Conservation (phyloP, 164 flowering plant species). For the Cinnamomum chago region DNA sequence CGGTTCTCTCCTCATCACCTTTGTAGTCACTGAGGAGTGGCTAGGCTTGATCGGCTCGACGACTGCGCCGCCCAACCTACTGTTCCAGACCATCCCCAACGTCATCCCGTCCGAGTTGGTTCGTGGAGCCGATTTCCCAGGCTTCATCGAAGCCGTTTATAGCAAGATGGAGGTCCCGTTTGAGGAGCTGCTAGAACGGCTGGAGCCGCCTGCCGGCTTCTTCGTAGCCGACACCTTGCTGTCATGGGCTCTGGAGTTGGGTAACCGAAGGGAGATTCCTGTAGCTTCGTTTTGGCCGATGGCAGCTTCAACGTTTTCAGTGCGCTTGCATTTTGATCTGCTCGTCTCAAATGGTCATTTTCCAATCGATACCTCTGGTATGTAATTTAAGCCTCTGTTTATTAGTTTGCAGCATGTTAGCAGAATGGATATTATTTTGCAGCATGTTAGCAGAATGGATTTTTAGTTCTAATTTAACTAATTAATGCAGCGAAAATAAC, state of each 20-base stretch:
- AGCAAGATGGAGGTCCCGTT: conserved; percentile 56
- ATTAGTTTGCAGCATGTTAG: too few species aligned
- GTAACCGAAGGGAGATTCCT: conserved; percentile 44
- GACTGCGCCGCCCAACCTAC: conserved; percentile 29
- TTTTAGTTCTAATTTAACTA: too few species aligned
- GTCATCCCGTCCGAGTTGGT: conserved; percentile 65
- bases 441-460: too few species aligned
- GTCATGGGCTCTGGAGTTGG: conserved; percentile 42
- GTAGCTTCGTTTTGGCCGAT: conserved; percentile 47
- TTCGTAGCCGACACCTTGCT: conserved; percentile 46
- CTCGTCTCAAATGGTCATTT: too few species aligned
- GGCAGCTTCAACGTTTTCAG: conserved; percentile 42
- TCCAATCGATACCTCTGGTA: conserved; percentile 36
- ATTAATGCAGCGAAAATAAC: too few species aligned
- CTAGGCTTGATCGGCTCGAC: conserved; percentile 41
- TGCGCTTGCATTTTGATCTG: conserved; percentile 34
- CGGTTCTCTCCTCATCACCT: conserved; percentile 30
- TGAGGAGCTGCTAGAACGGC: conserved; percentile 45
- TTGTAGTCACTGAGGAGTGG: conserved; percentile 87
- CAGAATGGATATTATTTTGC: too few species aligned
- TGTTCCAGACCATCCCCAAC: conserved; percentile 56
- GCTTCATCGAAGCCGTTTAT: conserved; percentile 46
- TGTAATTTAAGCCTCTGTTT: too few species aligned
- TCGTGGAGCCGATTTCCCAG: conserved; percentile 38
- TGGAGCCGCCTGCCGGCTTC: conserved; percentile 25